Evolutionary conservation across 768 basidiomycete species (phyloP), one percentile per base, ranked within the genome.

Genomic region (Peribolospora kevripleyi): DNA sequence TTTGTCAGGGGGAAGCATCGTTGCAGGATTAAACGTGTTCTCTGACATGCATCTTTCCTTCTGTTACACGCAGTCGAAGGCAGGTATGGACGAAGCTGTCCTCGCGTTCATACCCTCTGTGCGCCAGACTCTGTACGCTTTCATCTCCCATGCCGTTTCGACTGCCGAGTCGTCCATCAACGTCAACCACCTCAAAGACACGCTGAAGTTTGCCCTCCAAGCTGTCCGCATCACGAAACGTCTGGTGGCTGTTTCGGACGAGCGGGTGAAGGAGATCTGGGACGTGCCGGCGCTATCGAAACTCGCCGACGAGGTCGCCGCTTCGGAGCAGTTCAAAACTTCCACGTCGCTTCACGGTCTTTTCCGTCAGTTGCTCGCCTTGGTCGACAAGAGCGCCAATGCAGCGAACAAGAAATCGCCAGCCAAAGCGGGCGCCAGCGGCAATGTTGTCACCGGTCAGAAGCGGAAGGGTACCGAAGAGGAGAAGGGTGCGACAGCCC

Each of bases 141-240:
- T 25, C 25, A 25, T 25, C 25, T 25, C 25, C 25, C 25, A 25
- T 25, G 25, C 25, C 25, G 25, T 25, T 25, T 25, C 25, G 25
- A 25, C 52, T 2, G 53, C n/a, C 61, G 64, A 41, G 62, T 69
- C 6, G 65, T 81, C 47, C 79, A 45, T 45, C 43, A 7, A 74
- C 7, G 70, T 78, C 2, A 64, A 74, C 2, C 81, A 84, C 58
- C 61, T 80, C 62, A 88, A 84, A 66, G 81, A 82, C 14, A 64
- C 84, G 11, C 65, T 85, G 54, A 86, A 83, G 66, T 68, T 82
- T 51, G 78, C 70, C 0, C 67, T 82, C 36, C 63, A 72, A 36
- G 75, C 75, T 51, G 69, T 78, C 36, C 77, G 82, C 53, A 77
- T 78, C 58, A 76, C 77, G 56, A 77, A 76, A 55, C 73, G 73